Percentiles rank a stretch among this genome's conserved stretches.
phyloP scores from a whole-genome alignment of 352 stramenopile species.

The Thraustotheca clavata region DNA sequence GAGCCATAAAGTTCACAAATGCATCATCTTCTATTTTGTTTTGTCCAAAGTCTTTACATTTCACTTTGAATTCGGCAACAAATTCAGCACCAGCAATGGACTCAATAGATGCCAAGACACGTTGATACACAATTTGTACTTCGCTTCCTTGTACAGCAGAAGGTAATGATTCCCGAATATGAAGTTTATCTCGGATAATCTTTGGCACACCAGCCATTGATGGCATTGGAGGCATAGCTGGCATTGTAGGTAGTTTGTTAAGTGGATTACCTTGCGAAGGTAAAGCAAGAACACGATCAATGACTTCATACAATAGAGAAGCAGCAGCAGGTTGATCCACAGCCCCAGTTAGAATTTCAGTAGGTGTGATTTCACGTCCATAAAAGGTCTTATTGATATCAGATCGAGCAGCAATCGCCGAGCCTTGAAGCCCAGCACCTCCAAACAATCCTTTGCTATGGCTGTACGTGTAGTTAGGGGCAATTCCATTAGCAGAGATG shows the following conservation, averaged over 20 bases:
- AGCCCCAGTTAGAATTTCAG: slow-evolving; percentile 71
- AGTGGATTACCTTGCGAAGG: slow-evolving; percentile 26
- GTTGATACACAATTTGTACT: slow-evolving; percentile 80
- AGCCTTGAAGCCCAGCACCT: slow-evolving; percentile 72
- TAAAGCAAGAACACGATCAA: slow-evolving; percentile 67
- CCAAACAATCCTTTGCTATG: slow-evolving; percentile 82
- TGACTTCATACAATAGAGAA: slow-evolving; percentile 70
- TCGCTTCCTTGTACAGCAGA: slow-evolving; percentile 56
- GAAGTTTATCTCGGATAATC: neutral
- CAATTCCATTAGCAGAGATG: slow-evolving; percentile 61
- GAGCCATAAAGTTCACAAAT: slow-evolving; percentile 56
- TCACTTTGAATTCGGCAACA: slow-evolving; percentile 77
- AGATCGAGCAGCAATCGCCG: slow-evolving; percentile 59
- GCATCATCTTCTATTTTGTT: slow-evolving; percentile 66
- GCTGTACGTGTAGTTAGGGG: slow-evolving; percentile 84
- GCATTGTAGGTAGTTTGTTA: slow-evolving; percentile 15
- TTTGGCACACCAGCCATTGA: neutral
- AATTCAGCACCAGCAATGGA: slow-evolving; percentile 38
- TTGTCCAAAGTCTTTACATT: slow-evolving; percentile 81
- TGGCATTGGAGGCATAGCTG: slow-evolving; percentile 10
- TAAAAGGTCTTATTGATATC: slow-evolving; percentile 88
- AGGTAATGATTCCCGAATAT: slow-evolving; percentile 52
- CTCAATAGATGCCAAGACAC: slow-evolving; percentile 66
- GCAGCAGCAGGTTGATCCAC: slow-evolving; percentile 76
- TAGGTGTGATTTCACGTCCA: slow-evolving; percentile 73